These are phyloP conservation scores for Plasmodium billcollinsi DNA, from an alignment of 169 alveolate genomes.

Conservation along the genomic window DNA sequence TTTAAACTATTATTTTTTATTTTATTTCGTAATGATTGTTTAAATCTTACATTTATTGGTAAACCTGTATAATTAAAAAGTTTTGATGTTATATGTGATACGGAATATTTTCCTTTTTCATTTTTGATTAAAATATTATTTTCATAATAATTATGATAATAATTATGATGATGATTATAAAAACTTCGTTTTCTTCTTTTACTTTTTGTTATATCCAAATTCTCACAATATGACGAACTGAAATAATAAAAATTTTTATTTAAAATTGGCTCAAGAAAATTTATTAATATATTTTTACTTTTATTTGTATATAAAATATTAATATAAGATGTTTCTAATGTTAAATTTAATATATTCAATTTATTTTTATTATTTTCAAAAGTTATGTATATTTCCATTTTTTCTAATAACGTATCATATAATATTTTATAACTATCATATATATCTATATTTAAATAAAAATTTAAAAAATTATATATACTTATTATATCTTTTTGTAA, in stretches of 20 bases:
- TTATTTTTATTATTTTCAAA: slow-evolving; percentile 47
- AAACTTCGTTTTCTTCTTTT: not conserved
- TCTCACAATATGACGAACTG: not conserved
- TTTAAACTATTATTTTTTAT: slow-evolving; percentile 1
- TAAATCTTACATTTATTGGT: slow-evolving; percentile 36
- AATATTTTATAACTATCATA: slow-evolving; percentile 44
- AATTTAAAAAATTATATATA: slow-evolving; percentile 33
- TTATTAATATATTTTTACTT: slow-evolving; percentile 37
- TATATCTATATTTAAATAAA: slow-evolving; percentile 29
- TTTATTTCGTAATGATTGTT: slow-evolving; percentile 52
- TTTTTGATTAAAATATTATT: not conserved
- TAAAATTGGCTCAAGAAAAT: not conserved
- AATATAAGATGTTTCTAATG: slow-evolving; percentile 43
- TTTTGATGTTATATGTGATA: slow-evolving; percentile 16
- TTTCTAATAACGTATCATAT: slow-evolving; percentile 44
- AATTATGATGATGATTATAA: not conserved
- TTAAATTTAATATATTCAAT: slow-evolving; percentile 27
- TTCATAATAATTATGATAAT: not conserved
- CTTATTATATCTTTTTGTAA: slow-evolving; percentile 10
- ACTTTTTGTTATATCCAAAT: not conserved
- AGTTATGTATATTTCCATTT: slow-evolving; percentile 24
- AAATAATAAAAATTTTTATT: not conserved
- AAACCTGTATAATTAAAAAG: slow-evolving; percentile 52
- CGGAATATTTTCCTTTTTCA: not conserved
- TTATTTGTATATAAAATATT: slow-evolving; percentile 46